Conservation (phyloP, 768 basidiomycete genomes). For the Imleria badia region DNA sequence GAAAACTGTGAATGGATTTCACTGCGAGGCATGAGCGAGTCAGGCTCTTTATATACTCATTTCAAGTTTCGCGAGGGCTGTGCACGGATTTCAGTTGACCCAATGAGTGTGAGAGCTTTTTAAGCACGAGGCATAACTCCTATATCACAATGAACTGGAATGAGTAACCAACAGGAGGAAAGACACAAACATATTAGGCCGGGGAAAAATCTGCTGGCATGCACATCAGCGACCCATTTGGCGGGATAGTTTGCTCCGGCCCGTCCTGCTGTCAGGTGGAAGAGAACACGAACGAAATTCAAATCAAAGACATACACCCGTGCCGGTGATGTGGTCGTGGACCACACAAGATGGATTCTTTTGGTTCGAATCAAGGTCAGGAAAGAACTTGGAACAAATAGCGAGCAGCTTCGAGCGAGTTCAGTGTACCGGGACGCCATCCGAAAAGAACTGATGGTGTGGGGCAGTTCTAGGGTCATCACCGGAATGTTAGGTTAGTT, state of each 20-base stretch:
- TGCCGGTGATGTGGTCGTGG: not conserved
- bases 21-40: not conserved
- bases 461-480: not conserved
- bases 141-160: not conserved
- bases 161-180: slow-evolving; percentile 3
- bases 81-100: not conserved
- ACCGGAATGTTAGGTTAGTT: slow-evolving; percentile 1
- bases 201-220: not conserved
- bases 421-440: not conserved
- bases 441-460: slow-evolving; percentile 3
- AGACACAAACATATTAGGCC: not conserved
- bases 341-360: not conserved
- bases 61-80: not conserved
- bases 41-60: slow-evolving; percentile 15
- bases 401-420: not conserved
- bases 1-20: not conserved
- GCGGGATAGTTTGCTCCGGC: not conserved
- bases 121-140: not conserved
- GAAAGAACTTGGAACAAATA: not conserved
- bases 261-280: not conserved
- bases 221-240: not conserved
- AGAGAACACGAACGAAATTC: not conserved
- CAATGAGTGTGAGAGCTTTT: not conserved
- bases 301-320: slow-evolving; percentile 8
- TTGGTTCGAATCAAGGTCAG: not conserved